Evolutionary conservation across 306 rosid genomes (phyloP).

Genomic region (Arachis hypogaea): DNA sequence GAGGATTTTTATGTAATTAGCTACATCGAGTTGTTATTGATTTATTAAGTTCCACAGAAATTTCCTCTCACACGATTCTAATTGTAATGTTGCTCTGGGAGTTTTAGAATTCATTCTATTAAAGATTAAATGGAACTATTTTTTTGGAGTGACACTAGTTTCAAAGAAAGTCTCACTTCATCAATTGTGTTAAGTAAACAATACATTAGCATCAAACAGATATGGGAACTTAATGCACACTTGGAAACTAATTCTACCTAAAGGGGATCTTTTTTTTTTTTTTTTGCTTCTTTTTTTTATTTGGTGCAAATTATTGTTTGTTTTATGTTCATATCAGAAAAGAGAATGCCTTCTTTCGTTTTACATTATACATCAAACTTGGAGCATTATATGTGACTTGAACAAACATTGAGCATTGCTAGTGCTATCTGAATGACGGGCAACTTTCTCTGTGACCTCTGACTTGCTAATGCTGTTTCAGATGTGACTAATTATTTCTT

Average conservation of each 20-base stretch:
- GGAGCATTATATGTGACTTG: background rate
- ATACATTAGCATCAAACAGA: background rate
- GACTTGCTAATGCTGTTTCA: background rate
- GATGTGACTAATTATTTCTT: background rate
- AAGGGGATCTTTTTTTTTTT: too few species aligned
- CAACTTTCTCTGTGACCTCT: too few species aligned
- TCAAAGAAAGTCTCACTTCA: too few species aligned
- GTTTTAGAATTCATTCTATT: conserved; percentile 28
- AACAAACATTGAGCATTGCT: too few species aligned
- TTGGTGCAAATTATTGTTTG: too few species aligned
- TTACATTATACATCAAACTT: background rate
- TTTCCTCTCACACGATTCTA: conserved; percentile 4
- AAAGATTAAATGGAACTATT: background rate
- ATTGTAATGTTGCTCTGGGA: conserved; percentile 23
- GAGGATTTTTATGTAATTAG: conserved; percentile 26
- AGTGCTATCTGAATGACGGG: too few species aligned
- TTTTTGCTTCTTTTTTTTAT: too few species aligned
- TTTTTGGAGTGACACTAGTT: background rate
- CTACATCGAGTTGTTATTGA: background rate
- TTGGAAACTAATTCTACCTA: too few species aligned
- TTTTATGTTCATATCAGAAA: background rate
- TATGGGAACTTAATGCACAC: background rate
- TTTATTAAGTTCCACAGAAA: background rate
- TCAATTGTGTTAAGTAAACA: too few species aligned
- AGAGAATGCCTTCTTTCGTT: background rate